Evolutionary conservation across 768 basidiomycete genomes (phyloP).

Genomic region (Naganishia vishniacii): DNA sequence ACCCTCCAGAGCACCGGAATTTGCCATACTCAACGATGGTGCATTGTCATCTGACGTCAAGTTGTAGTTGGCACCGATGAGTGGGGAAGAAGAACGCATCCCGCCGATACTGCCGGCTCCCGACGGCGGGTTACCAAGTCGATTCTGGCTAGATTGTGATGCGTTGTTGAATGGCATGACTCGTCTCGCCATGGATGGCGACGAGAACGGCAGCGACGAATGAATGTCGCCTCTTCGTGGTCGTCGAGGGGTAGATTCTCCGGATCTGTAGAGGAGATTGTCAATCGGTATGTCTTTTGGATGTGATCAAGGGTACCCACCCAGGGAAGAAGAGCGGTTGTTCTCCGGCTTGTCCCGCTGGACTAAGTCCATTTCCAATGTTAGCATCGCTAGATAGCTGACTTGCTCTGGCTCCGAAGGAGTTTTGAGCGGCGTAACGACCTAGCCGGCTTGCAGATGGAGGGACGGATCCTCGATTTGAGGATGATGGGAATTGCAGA

Average conservation of each 20-base stretch:
- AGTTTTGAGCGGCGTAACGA: not conserved
- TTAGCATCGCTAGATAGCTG: conserved; percentile 20
- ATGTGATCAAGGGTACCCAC: conserved; percentile 34
- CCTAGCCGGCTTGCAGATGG: not conserved
- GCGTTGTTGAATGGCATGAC: conserved; percentile 50
- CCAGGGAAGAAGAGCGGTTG: conserved; percentile 52
- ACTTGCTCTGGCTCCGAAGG: conserved; percentile 2
- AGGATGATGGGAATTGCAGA: conserved; percentile 12
- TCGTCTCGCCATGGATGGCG: conserved; percentile 51
- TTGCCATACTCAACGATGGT: conserved; percentile 33
- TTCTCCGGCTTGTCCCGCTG: conserved; percentile 27
- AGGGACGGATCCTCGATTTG: conserved; percentile 15
- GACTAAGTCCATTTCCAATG: not conserved
- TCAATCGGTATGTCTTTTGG: not conserved
- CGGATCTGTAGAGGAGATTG: conserved; percentile 36
- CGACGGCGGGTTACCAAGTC: conserved; percentile 20
- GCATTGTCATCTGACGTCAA: conserved; percentile 21
- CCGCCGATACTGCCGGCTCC: not conserved
- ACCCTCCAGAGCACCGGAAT: conserved; percentile 55
- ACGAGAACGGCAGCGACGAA: conserved; percentile 63
- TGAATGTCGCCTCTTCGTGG: conserved; percentile 86
- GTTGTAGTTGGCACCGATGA: conserved; percentile 30
- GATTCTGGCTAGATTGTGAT: conserved; percentile 47
- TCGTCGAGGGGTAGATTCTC: conserved; percentile 59
- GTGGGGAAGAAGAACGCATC: conserved; percentile 26